Evolutionary conservation across 495 filamentous ascomycete genomes (phyloP).

Genomic region (Sabuloglossum arenarium): DNA sequence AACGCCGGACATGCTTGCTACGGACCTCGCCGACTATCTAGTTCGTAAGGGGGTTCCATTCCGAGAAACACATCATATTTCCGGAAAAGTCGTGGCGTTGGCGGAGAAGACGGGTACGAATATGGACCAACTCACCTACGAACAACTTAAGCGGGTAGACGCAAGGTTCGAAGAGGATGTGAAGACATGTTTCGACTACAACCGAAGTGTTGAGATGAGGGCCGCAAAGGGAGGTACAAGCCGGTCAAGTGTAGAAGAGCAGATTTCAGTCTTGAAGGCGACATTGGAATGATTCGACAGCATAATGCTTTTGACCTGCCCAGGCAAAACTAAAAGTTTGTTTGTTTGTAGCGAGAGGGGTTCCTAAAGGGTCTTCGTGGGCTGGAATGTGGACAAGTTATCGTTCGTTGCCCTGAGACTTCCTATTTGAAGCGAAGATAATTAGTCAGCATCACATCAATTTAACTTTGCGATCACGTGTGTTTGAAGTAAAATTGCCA

Average conservation of each 20-base stretch:
- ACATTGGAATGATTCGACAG: no score
- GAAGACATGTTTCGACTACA: slow-evolving; percentile 55
- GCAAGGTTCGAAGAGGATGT: slow-evolving; percentile 59
- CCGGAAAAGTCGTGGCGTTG: slow-evolving; percentile 55
- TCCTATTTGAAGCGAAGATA: no score
- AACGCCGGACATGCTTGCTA: slow-evolving; percentile 35
- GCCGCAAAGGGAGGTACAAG: slow-evolving; percentile 68
- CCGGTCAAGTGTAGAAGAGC: slow-evolving; percentile 49
- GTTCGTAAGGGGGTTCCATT: slow-evolving; percentile 54
- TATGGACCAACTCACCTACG: slow-evolving; percentile 56
- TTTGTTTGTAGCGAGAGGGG: no score
- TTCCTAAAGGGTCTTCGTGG: no score
- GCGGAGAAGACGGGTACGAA: slow-evolving; percentile 46
- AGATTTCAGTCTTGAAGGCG: slow-evolving; percentile 57
- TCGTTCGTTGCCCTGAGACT: no score
- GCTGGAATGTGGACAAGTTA: no score
- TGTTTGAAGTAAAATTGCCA: no score
- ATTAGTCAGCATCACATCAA: no score
- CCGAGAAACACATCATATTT: slow-evolving; percentile 77
- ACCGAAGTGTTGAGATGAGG: slow-evolving; percentile 69
- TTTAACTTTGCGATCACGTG: no score
- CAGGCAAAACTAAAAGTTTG: not conserved
- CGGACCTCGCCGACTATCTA: slow-evolving; percentile 68
- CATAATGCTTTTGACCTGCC: no score
- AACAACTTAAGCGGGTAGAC: slow-evolving; percentile 55